Conservation (phyloP, 2,329 filamentous ascomycete species). For the Sporothrix brunneoviolacea region DNA sequence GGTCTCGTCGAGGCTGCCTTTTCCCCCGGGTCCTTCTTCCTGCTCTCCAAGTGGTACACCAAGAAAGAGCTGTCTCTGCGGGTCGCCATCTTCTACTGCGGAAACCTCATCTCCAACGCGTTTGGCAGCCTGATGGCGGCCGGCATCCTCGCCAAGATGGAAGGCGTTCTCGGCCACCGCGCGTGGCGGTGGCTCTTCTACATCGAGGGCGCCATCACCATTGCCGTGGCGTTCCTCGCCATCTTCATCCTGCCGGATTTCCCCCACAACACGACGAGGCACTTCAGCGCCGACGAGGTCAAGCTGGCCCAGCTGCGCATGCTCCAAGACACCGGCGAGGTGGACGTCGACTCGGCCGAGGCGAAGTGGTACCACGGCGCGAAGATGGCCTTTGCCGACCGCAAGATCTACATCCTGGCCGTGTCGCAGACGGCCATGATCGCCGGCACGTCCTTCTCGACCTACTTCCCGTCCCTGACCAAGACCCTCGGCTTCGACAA, state of each 20-base stretch:
- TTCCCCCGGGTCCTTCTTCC: slow-evolving; percentile 5
- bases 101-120: slow-evolving; percentile 15
- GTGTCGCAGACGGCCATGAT: not conserved
- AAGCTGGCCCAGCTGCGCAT: slow-evolving; percentile 47
- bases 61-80: slow-evolving; percentile 14
- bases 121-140: slow-evolving; percentile 40
- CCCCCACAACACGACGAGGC: slow-evolving; percentile 40
- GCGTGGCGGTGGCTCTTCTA: slow-evolving; percentile 42
- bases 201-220: slow-evolving; percentile 51
- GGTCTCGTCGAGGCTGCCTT: slow-evolving; percentile 9
- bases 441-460: slow-evolving; percentile 32
- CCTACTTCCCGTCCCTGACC: slow-evolving; percentile 27
- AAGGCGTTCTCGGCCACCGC: slow-evolving; percentile 39
- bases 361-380: slow-evolving; percentile 41
- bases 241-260: slow-evolving; percentile 65
- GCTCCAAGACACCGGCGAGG: slow-evolving; percentile 50
- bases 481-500: slow-evolving; percentile 25
- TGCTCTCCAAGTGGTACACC: slow-evolving; percentile 16
- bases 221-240: slow-evolving; percentile 45
- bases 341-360: slow-evolving; percentile 42
- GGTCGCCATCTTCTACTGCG: slow-evolving; percentile 12
- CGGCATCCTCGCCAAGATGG: slow-evolving; percentile 47
- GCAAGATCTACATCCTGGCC: slow-evolving; percentile 37
- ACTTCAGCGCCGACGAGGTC: slow-evolving; percentile 51
- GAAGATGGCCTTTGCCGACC: slow-evolving; percentile 50